Evolutionary conservation across 225 moss, liverwort and hornwort species (phyloP).

Genomic region (Polytrichum commune): DNA sequence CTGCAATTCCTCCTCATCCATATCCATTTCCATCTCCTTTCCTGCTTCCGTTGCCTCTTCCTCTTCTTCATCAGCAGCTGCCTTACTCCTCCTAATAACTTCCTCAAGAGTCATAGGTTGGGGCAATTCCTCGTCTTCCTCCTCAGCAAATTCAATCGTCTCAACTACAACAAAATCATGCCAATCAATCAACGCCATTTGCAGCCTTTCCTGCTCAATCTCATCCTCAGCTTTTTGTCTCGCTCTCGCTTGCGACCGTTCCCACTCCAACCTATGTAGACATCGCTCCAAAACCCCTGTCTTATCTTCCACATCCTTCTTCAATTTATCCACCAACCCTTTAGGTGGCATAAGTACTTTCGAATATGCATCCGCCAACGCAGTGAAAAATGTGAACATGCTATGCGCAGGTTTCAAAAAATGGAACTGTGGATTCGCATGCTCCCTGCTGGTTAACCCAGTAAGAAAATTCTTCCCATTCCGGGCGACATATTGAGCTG

Average conservation of each 20-base stretch:
- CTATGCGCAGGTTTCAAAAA: slow-evolving; percentile 98
- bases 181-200: slow-evolving; percentile 99
- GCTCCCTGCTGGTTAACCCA: slow-evolving; percentile 87
- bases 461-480: slow-evolving; percentile 95
- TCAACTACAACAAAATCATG: slow-evolving; percentile 99
- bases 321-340: slow-evolving; percentile 77
- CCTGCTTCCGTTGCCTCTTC: slow-evolving; percentile 91
- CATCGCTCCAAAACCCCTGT: slow-evolving; percentile 82
- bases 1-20: slow-evolving; percentile 98
- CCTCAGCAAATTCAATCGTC: slow-evolving; percentile 97
- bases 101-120: slow-evolving; percentile 98
- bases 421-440: slow-evolving; percentile 82
- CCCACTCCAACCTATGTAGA: slow-evolving; percentile 94
- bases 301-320: slow-evolving; percentile 73
- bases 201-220: slow-evolving; percentile 98
- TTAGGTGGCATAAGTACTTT: slow-evolving; percentile 97
- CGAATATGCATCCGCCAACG: slow-evolving; percentile 91
- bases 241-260: slow-evolving; percentile 87
- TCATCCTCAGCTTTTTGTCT: slow-evolving; percentile 99
- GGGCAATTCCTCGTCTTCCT: slow-evolving; percentile 96
- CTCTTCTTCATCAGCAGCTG: slow-evolving; percentile 80
- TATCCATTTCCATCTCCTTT: slow-evolving; percentile 98
- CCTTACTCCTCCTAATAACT: slow-evolving; percentile 88
- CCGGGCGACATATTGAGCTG: slow-evolving; percentile 95
- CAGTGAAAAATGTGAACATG: slow-evolving; percentile 98